Conservation (phyloP, 2,329 filamentous ascomycete genomes). For the Epicoccum nigrum region DNA sequence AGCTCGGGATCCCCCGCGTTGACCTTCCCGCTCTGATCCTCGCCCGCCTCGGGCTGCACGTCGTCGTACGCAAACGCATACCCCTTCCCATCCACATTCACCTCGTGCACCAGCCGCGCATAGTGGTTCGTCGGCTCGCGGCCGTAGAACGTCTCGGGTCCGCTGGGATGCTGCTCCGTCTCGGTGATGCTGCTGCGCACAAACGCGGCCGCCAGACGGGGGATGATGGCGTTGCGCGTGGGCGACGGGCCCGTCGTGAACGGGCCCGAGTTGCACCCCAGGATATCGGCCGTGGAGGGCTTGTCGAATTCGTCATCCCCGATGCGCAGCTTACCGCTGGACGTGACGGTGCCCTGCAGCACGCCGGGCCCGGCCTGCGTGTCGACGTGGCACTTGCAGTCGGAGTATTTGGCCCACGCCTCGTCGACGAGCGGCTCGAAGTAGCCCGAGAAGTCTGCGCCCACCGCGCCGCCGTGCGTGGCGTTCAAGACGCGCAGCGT, state of each 20-base stretch:
- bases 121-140: slow-evolving; percentile 14
- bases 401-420: slow-evolving; percentile 8
- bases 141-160: slow-evolving; percentile 8
- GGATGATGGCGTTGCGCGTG: slow-evolving; percentile 13
- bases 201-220: slow-evolving; percentile 10
- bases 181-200: slow-evolving; percentile 4
- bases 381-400: slow-evolving; percentile 7
- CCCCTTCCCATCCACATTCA: slow-evolving; percentile 10
- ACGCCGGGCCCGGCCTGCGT: slow-evolving; percentile 9
- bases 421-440: slow-evolving; percentile 16
- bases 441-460: slow-evolving; percentile 11
- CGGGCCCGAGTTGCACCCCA: slow-evolving; percentile 11
- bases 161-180: slow-evolving; percentile 1
- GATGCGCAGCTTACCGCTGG: slow-evolving; percentile 3
- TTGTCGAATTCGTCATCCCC: slow-evolving; percentile 12
- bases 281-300: slow-evolving; percentile 11
- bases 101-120: slow-evolving; percentile 11
- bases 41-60: slow-evolving; percentile 6
- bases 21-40: slow-evolving; percentile 11
- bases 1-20: slow-evolving; percentile 13
- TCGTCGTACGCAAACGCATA: slow-evolving; percentile 16
- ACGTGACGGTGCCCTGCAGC: slow-evolving; percentile 7
- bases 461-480: slow-evolving; percentile 12
- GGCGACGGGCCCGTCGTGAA: slow-evolving; percentile 8
- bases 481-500: slow-evolving; percentile 10